Conservation (phyloP, 345 rosid genomes). For the Viola odorata region DNA sequence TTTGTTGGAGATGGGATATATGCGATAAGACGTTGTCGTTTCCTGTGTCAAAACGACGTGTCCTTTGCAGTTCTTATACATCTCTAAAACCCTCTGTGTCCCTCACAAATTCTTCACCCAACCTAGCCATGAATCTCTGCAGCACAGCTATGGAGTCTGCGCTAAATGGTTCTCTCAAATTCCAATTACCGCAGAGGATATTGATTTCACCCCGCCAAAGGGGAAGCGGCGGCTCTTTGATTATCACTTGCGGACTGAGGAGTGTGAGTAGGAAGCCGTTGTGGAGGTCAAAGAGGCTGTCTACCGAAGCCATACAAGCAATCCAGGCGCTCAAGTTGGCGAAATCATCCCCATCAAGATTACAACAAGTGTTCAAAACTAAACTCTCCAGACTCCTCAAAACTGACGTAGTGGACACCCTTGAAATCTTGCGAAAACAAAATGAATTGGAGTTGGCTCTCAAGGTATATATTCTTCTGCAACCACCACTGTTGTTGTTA, state of each 20-base stretch:
- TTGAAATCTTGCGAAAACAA: constrained; percentile 44
- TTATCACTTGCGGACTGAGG: constrained; percentile 41
- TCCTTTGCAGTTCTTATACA: too few relatives aligned
- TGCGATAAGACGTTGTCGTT: too few relatives aligned
- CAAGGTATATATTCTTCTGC: constrained; percentile 18
- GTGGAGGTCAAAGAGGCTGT: constrained; percentile 44
- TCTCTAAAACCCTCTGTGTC: too few relatives aligned
- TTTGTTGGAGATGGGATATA: too few relatives aligned
- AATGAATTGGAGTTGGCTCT: constrained; percentile 46
- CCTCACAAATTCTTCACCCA: too few relatives aligned
- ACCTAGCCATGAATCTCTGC: neutral
- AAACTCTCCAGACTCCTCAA: constrained; percentile 52
- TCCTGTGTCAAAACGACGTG: too few relatives aligned
- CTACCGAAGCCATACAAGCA: constrained; percentile 55
- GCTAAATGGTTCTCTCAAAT: constrained; percentile 6
- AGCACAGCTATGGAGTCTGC: neutral
- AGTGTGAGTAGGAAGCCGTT: constrained; percentile 25
- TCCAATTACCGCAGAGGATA: constrained; percentile 16
- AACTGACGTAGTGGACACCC: constrained; percentile 42
- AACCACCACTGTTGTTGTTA: too few relatives aligned
- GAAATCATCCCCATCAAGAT: constrained; percentile 32
- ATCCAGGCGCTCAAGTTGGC: constrained; percentile 55
- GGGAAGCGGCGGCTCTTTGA: constrained; percentile 2
- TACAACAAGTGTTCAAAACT: constrained; percentile 22
- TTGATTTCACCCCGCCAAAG: neutral